Percentiles rank a stretch among this genome's conserved stretches.
These are phyloP conservation scores for Przewalskia tangutica DNA, from an alignment of 257 asterid genomes.

Conservation along the genomic window DNA sequence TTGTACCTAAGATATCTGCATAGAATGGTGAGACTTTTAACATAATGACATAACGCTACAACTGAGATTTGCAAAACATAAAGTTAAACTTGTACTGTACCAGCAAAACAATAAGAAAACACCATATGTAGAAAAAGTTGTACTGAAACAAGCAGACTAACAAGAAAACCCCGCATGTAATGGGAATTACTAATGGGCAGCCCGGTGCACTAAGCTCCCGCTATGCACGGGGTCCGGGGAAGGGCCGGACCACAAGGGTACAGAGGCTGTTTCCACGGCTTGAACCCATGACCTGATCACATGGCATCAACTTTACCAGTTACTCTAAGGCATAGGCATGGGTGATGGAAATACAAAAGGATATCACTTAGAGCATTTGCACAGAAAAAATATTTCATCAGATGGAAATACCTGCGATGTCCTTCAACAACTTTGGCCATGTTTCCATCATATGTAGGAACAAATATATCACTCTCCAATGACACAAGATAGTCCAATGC, in stretches of 20 bases:
- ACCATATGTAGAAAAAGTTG: not conserved
- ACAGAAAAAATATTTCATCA: not conserved
- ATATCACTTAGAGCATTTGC: no score
- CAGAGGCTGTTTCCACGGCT: no score
- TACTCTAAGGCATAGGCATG: no score
- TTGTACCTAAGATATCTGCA: conserved; percentile 79
- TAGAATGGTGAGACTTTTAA: not conserved
- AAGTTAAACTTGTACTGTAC: not conserved
- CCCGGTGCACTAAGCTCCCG: no score
- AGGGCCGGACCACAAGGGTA: no score
- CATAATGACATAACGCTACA: not conserved
- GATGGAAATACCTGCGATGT: conserved; percentile 67
- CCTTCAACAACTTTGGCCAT: conserved; percentile 99
- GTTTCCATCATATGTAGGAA: conserved; percentile 95
- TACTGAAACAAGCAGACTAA: not conserved
- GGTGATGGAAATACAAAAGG: not conserved
- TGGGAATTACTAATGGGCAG: not conserved
- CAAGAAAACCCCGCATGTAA: not conserved
- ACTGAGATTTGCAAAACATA: not conserved
- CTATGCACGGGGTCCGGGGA: no score
- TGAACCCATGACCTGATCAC: no score
- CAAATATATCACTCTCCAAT: conserved; percentile 84
- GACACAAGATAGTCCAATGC: conserved; percentile 98
- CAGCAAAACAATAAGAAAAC: not conserved
- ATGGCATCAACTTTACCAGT: no score